phyloP scores from a whole-genome alignment of 495 filamentous ascomycete genomes.

The Podospora didyma region DNA sequence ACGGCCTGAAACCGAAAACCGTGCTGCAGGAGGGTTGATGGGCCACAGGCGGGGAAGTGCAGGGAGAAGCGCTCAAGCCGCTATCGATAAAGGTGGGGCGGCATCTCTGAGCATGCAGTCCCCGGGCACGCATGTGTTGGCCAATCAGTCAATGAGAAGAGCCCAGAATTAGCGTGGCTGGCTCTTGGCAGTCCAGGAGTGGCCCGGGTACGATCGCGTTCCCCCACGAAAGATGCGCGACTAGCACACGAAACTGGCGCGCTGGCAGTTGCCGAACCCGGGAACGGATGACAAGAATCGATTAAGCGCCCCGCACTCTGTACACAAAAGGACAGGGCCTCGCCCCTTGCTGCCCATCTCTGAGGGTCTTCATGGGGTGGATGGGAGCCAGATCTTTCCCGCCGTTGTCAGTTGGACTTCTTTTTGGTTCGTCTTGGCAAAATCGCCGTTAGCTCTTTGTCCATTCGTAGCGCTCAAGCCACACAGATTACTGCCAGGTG shows the following conservation, averaged over 20 bases:
- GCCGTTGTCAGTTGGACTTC: background rate
- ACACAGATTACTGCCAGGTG: no score
- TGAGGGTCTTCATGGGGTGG: no score
- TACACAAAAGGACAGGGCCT: slow-evolving; percentile 12
- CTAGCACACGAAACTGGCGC: slow-evolving; percentile 28
- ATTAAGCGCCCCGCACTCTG: slow-evolving; percentile 16
- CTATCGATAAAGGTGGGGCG: slow-evolving; percentile 29
- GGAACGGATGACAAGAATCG: slow-evolving; percentile 17
- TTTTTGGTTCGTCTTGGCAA: background rate
- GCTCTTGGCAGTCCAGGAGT: slow-evolving; percentile 12
- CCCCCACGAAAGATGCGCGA: slow-evolving; percentile 21
- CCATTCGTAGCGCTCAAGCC: no score
- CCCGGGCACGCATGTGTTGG: background rate
- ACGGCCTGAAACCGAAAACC: slow-evolving; percentile 14
- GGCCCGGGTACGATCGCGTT: background rate
- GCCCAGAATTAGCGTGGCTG: background rate
- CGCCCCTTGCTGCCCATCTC: background rate
- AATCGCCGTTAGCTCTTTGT: no score
- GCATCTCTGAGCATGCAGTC: background rate
- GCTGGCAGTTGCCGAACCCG: background rate
- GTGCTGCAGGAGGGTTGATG: slow-evolving; percentile 15
- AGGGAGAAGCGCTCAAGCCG: slow-evolving; percentile 21
- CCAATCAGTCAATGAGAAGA: slow-evolving; percentile 9
- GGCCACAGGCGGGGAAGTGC: slow-evolving; percentile 1
- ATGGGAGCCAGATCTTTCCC: no score